Conservation (phyloP, 2,329 filamentous ascomycete species). For the Verticillium zaregamsianum region DNA sequence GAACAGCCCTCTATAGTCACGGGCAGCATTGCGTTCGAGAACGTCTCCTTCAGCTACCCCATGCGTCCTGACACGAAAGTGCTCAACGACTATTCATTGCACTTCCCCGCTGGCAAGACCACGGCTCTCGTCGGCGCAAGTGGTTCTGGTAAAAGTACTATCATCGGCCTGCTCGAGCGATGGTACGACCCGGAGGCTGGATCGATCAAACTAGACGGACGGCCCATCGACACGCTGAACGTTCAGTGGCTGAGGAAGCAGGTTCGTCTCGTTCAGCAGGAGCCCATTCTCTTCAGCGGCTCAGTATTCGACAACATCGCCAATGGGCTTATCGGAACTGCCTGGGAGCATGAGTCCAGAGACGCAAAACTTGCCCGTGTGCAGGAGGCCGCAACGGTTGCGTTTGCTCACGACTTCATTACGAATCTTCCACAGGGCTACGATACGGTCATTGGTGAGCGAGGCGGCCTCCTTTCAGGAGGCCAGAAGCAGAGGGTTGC, state of each 20-base stretch:
- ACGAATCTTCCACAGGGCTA: conserved; percentile 45
- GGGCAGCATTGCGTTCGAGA: conserved; percentile 21
- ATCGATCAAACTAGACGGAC: conserved; percentile 38
- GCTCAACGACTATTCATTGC: conserved; percentile 26
- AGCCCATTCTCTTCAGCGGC: conserved; percentile 39
- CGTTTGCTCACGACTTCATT: conserved; percentile 49
- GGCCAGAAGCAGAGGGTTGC: conserved; percentile 62
- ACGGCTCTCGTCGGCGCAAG: conserved; percentile 36
- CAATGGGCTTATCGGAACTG: conserved; percentile 40
- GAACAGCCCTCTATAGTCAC: conserved; percentile 3
- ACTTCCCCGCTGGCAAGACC: conserved; percentile 30
- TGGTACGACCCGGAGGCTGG: conserved; percentile 48
- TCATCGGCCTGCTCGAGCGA: conserved; percentile 52
- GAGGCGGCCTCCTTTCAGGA: conserved; percentile 59
- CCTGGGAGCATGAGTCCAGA: conserved; percentile 29
- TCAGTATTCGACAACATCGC: conserved; percentile 50
- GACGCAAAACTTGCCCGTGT: conserved; percentile 40
- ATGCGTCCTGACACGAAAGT: conserved; percentile 26
- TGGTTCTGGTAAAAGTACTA: conserved; percentile 55
- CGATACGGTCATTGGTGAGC: conserved; percentile 57
- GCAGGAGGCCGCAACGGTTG: conserved; percentile 40
- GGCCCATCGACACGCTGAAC: conserved; percentile 37
- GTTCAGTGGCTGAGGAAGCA: conserved; percentile 49
- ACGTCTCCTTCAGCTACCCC: conserved; percentile 30
- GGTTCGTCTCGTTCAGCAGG: conserved; percentile 47